Evolutionary conservation across 2,329 filamentous ascomycete species (phyloP), one percentile per base, ranked within the genome.

Genomic region (Fusarium beomiforme): DNA sequence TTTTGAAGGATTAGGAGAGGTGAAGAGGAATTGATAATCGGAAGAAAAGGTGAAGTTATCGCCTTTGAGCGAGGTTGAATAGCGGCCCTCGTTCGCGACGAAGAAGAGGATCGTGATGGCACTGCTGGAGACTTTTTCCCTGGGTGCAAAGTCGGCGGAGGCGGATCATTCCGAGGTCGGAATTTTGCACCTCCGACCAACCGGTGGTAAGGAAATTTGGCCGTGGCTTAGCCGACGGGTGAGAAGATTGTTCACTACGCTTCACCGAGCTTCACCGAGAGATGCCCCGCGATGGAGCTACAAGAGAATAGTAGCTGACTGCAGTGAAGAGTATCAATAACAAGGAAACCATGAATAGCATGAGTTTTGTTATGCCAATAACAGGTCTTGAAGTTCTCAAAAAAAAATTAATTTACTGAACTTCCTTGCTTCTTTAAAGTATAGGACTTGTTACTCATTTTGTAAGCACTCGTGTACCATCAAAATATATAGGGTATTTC

Each of bases 111-210:
- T 73, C 73, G 46, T 68, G 70, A 69, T 67, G 58, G 63, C 59
- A 57, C 61, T 75, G 50, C 65, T 55, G 44, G 67, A 62, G 65
- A 56, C 75, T 78, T 79, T 79, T 77, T 76, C 75, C 60, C 70
- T 43, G 23, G 62, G 42, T 47, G 63, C 70, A 66, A 64, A 71
- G 54, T 73, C 53, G 71, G 64, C 62, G 47, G 56, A 62, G 50
- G 59, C 71, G 66, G 71, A 69, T 71, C 69, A 77, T 78, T 73
- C 73, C 75, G 76, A 75, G 67, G 71, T 75, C 73, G 73, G 74
- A 78, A 77, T 75, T 77, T 77, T 74, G 62, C 72, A 67, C 74
- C 71, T 70, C 73, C 75, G 75, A 77, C 70, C 63, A 72, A 71
- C 67, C 68, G 57, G 55, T 56, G 34, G 60, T 36, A 21, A 10